Conservation (phyloP, 805 yeast species). For the Cyberlindnera nakhonratchasimensis region DNA sequence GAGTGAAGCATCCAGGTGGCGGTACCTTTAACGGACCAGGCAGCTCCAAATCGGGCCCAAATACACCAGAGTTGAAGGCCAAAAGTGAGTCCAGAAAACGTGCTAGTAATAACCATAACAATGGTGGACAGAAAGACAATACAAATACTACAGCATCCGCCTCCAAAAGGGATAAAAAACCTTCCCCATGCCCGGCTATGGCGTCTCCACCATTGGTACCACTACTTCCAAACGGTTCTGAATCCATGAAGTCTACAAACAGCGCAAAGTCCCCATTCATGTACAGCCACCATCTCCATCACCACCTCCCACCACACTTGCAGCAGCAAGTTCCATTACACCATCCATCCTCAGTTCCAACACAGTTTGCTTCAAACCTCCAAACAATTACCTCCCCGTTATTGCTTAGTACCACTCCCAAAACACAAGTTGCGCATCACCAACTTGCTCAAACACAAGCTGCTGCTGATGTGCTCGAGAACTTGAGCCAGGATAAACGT, state of each 20-base stretch:
- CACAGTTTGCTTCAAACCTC: slow-evolving; percentile 65
- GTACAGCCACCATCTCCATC: slow-evolving; percentile 23
- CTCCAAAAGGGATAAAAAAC: slow-evolving; percentile 7
- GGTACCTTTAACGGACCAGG: slow-evolving; percentile 7
- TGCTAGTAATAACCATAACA: too few species aligned
- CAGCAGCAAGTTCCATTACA: slow-evolving; percentile 32
- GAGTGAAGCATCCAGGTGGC: slow-evolving; percentile 54
- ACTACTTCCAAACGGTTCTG: slow-evolving; percentile 34
- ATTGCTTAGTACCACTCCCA: slow-evolving; percentile 45
- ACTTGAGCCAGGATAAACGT: slow-evolving; percentile 20
- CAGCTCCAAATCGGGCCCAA: slow-evolving; percentile 18
- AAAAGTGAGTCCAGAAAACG: slow-evolving; percentile 18
- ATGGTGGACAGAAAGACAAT: slow-evolving; percentile 1
- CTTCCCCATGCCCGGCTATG: slow-evolving; percentile 12
- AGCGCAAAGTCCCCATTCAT: slow-evolving; percentile 22
- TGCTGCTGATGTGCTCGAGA: slow-evolving; percentile 31
- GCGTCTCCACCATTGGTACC: slow-evolving; percentile 40
- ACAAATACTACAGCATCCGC: background rate
- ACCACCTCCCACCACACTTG: slow-evolving; percentile 31
- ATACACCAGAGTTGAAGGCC: slow-evolving; percentile 23
- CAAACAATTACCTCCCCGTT: slow-evolving; percentile 64
- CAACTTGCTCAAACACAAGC: slow-evolving; percentile 29
- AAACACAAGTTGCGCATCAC: slow-evolving; percentile 33
- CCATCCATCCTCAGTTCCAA: slow-evolving; percentile 66
- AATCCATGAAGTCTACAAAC: slow-evolving; percentile 7